These are phyloP conservation scores for Sporothrix dimorphospora DNA, from an alignment of 2,329 filamentous ascomycete species.

Conservation along the genomic window DNA sequence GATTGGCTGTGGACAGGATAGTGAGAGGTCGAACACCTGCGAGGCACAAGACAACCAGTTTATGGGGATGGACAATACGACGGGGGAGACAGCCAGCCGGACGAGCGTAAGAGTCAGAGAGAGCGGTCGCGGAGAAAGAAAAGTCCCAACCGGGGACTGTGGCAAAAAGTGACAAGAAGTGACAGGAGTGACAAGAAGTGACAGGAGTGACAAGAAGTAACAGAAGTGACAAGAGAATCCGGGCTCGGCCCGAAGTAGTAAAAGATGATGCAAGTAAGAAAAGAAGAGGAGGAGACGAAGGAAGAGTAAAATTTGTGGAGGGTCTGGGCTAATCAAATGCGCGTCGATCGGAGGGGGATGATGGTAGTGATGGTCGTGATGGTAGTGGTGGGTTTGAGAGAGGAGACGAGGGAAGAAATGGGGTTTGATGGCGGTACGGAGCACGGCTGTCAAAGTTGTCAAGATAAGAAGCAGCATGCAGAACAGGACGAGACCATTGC, in stretches of 20 bases:
- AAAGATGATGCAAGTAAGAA: neutral
- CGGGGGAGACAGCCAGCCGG: no score
- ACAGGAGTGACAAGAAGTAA: no score
- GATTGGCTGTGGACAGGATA: neutral
- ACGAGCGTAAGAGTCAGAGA: slow-evolving; percentile 5
- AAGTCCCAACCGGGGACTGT: neutral
- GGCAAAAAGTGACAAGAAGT: neutral
- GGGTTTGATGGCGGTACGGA: neutral
- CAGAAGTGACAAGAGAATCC: neutral
- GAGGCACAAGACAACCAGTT: slow-evolving; percentile 2
- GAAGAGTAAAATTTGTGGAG: neutral
- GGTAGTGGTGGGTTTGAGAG: neutral
- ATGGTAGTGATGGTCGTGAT: neutral
- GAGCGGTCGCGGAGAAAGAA: neutral
- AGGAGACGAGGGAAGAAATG: neutral
- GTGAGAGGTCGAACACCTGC: neutral
- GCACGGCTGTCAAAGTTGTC: slow-evolving; percentile 3
- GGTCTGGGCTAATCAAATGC: neutral
- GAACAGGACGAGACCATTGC: neutral
- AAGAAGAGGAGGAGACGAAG: neutral
- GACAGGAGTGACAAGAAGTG: neutral
- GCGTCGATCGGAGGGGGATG: neutral
- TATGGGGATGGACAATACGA: neutral
- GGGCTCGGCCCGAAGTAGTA: slow-evolving; percentile 2
- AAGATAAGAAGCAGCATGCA: neutral